Conservation (phyloP, 192 early-diverging fungal species). For the Podila horticola region DNA sequence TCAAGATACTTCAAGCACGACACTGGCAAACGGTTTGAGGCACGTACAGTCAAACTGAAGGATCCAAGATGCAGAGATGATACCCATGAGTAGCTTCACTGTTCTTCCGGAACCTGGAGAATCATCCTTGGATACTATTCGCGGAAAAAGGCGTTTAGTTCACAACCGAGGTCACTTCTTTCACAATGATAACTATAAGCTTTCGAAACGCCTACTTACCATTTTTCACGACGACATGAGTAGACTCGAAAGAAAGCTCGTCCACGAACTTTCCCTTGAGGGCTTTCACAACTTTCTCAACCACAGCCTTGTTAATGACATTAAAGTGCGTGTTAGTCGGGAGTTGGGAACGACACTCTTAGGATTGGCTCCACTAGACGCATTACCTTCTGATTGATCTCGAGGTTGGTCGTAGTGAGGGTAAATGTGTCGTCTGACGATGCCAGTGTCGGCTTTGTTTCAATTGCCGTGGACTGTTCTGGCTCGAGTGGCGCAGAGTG, state of each 20-base stretch:
- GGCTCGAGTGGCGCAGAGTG: background rate
- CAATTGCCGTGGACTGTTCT: background rate
- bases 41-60: slow-evolving; percentile 40
- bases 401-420: slow-evolving; percentile 22
- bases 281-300: slow-evolving; percentile 17
- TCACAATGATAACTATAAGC: background rate
- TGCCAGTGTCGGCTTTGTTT: slow-evolving; percentile 5
- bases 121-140: background rate
- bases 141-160: too few relatives aligned
- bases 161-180: too few relatives aligned
- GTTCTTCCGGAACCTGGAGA: slow-evolving; percentile 25
- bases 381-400: slow-evolving; percentile 22
- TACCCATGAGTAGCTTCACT: slow-evolving; percentile 33
- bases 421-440: slow-evolving; percentile 10
- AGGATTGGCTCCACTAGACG: background rate
- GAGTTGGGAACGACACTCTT: background rate
- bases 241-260: slow-evolving; percentile 8
- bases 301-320: slow-evolving; percentile 4
- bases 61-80: slow-evolving; percentile 23
- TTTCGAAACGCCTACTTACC: background rate
- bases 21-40: background rate
- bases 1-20: too few relatives aligned
- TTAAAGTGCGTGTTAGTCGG: background rate
- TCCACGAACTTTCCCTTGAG: slow-evolving; percentile 16
- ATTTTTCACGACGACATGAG: slow-evolving; percentile 42